phyloP scores from a whole-genome alignment of 139 green algal genomes.

The Edaphochlamys debaryana region DNA sequence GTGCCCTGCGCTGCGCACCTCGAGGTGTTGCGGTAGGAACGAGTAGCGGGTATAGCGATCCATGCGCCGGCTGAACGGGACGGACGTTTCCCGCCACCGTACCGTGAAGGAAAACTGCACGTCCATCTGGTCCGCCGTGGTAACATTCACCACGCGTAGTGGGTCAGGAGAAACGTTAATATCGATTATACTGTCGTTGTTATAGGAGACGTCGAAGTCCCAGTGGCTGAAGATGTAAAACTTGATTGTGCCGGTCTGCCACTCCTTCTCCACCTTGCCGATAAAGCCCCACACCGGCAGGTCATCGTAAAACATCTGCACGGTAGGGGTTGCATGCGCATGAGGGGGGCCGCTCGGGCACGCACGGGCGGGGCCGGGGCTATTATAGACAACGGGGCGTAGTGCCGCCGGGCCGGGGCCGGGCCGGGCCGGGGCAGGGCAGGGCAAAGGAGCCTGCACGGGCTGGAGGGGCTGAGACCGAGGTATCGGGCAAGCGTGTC shows the following conservation, averaged over 20 bases:
- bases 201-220: constrained; percentile 94
- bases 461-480: no score
- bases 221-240: constrained; percentile 94
- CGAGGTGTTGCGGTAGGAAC: constrained; percentile 93
- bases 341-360: no score
- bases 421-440: no score
- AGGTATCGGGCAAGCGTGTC: background rate
- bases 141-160: constrained; percentile 84
- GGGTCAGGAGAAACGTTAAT: constrained; percentile 89
- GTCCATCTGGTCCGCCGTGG: constrained; percentile 27
- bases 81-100: constrained; percentile 79
- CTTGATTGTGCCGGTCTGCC: constrained; percentile 40
- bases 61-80: constrained; percentile 85
- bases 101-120: constrained; percentile 88
- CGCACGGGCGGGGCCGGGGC: background rate
- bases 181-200: constrained; percentile 87
- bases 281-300: constrained; percentile 98
- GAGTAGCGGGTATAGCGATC: constrained; percentile 91
- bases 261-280: constrained; percentile 83
- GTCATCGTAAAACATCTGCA: constrained; percentile 93
- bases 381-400: no score
- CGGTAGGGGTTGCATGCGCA: background rate
- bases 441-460: no score
- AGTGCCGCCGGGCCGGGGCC: no score
- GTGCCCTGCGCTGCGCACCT: constrained; percentile 69